phyloP scores from a whole-genome alignment of 352 stramenopile species.

The Pythium phragmiticola region DNA sequence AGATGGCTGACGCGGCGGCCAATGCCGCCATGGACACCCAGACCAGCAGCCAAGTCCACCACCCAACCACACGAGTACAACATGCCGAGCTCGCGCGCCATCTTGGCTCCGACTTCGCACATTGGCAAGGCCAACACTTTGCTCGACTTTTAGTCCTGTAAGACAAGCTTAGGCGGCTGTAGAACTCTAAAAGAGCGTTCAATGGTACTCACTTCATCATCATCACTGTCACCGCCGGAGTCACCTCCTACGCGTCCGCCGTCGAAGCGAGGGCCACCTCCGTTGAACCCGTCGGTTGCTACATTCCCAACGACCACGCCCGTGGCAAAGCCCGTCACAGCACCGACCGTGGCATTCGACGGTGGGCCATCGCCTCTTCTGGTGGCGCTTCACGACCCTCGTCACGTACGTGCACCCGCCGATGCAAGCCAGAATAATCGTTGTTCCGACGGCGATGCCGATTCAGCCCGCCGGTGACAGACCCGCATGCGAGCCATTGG shows the following conservation, averaged over 20 bases:
- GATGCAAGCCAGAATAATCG: background rate
- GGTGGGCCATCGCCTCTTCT: background rate
- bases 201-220: too few relatives aligned
- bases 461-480: background rate
- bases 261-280: background rate
- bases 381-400: background rate
- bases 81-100: too few relatives aligned
- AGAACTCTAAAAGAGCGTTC: too few relatives aligned
- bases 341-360: background rate
- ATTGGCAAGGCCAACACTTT: too few relatives aligned
- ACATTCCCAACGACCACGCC: slow-evolving; percentile 11
- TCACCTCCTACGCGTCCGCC: background rate
- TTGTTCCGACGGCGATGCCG: background rate
- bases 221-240: background rate
- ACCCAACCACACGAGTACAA: too few relatives aligned
- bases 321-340: slow-evolving; percentile 7
- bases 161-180: too few relatives aligned
- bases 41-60: too few relatives aligned
- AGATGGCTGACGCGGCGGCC: too few relatives aligned
- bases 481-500: background rate
- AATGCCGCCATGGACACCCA: too few relatives aligned
- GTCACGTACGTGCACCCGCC: background rate
- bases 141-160: too few relatives aligned
- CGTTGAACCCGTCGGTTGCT: background rate
- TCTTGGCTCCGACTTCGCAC: too few relatives aligned